Evolutionary conservation across 140 eudicot species (phyloP), one percentile per base, ranked within the genome.

Genomic region (Oenanthe javanica): DNA sequence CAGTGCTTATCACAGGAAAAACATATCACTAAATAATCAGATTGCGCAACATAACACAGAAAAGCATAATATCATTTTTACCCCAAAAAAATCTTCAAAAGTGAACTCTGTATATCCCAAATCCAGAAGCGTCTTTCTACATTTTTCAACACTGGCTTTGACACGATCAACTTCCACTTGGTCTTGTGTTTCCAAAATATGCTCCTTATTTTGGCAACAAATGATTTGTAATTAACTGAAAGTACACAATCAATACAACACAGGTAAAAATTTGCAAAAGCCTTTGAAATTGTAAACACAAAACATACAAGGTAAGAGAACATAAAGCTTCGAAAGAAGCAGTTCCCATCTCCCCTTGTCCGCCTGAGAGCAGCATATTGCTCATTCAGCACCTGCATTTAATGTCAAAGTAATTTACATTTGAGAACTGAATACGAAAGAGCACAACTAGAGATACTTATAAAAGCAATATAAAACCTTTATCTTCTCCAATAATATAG

Each of bases 241-340:
- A 40, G 57, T 63, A 16, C 46, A 72, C 43, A 59, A 59, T 49
- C 59, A 83, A 55, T 49, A 61, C 71, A 52, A 43, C 77, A 66
- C 45, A 64, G 31, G 79, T 49, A 71, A 52, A 75, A 59, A 40
- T 11, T 9, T 64, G 23, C 57, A 46, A 61, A 67, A 40, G 82
- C 69, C n/a, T 51, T 51, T 14, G 9, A 80, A 64, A 74, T 72
- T 9, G 23, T 66, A 64, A n/a, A 38, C 25, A 78, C 40, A 23
- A 25, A 47, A 76, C 98, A 74, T 85, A 94, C 98, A 51, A 94
- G 92, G 82, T 92, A 94, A 43, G 98, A 92, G 85, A 92, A 94
- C 98, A 94, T 94, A 83, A 94, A 94, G 82, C 98, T 85, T 77
- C 98, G 90, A 67, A 91, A 93, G 85, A 93, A 92, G 84, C 97